Conservation (phyloP, 2,329 filamentous ascomycete species). For the Penicillium psychrosexuale region DNA sequence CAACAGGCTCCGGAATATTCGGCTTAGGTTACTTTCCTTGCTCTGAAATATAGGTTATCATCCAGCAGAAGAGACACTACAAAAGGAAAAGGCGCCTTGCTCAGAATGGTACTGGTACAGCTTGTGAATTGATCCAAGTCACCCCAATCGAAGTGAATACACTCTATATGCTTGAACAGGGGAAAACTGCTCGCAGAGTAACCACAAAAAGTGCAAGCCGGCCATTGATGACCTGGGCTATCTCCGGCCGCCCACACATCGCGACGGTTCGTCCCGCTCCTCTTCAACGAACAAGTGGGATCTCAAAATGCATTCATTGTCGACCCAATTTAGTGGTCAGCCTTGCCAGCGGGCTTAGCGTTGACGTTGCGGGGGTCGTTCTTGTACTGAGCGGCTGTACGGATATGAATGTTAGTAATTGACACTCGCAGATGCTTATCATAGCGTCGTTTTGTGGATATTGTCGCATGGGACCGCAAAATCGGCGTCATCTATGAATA, state of each 20-base stretch:
- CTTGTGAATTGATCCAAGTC: conserved; percentile 39
- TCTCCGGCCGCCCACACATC: conserved; percentile 17
- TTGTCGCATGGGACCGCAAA: not conserved
- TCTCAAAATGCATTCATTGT: conserved; percentile 18
- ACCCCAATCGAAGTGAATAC: conserved; percentile 26
- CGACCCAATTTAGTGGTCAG: conserved; percentile 32
- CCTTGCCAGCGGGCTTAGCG: conserved; percentile 33
- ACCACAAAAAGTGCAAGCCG: conserved; percentile 23
- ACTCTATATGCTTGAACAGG: conserved; percentile 43
- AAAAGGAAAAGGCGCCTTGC: not conserved
- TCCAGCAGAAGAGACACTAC: not conserved
- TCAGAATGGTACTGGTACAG: conserved; percentile 35
- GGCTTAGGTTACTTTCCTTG: not conserved
- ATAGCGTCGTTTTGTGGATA: not conserved
- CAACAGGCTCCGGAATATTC: not conserved
- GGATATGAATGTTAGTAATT: conserved; percentile 21
- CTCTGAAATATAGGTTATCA: not conserved
- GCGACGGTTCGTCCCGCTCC: conserved; percentile 12
- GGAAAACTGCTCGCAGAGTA: conserved; percentile 29
- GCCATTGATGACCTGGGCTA: conserved; percentile 20
- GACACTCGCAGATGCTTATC: conserved; percentile 5
- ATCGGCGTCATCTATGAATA: not conserved
- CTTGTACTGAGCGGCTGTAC: conserved; percentile 84
- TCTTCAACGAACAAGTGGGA: conserved; percentile 12
- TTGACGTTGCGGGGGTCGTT: conserved; percentile 84